phyloP scores from a whole-genome alignment of 257 asterid genomes.

The Fraxinus excelsior region DNA sequence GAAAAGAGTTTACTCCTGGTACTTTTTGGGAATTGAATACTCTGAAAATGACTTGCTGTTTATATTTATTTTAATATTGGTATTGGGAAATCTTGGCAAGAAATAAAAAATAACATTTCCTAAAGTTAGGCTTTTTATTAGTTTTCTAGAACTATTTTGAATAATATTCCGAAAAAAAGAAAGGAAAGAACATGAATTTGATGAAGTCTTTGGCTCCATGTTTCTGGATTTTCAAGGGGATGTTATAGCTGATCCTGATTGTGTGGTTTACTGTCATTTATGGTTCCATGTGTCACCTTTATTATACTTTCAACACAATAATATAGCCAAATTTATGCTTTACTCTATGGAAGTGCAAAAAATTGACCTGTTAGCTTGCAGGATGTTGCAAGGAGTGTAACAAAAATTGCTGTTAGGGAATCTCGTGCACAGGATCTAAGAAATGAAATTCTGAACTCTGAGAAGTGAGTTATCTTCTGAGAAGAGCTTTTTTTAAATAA shows the following conservation, averaged over 20 bases:
- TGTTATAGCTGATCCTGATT: not conserved
- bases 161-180: not conserved
- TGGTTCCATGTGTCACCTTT: not conserved
- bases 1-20: not conserved
- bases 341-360: conserved; percentile 18
- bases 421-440: conserved; percentile 89
- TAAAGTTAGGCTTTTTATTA: not conserved
- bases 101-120: not conserved
- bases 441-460: conserved; percentile 92
- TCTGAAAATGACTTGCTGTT: not conserved
- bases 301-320: not conserved
- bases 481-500: not conserved
- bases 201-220: not conserved
- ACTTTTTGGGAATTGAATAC: conserved; percentile 2
- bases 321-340: not conserved
- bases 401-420: conserved; percentile 78
- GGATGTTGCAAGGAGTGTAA: conserved; percentile 94
- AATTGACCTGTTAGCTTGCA: conserved; percentile 33
- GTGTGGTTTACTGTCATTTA: not conserved
- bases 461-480: conserved; percentile 64
- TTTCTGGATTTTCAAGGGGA: not conserved
- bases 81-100: conserved; percentile 1
- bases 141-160: not conserved
- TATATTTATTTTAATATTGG: not conserved
- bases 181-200: not conserved